These are phyloP conservation scores for Boletus holoroseus DNA, from an alignment of 1,284 basidiomycete genomes.

Conservation along the genomic window DNA sequence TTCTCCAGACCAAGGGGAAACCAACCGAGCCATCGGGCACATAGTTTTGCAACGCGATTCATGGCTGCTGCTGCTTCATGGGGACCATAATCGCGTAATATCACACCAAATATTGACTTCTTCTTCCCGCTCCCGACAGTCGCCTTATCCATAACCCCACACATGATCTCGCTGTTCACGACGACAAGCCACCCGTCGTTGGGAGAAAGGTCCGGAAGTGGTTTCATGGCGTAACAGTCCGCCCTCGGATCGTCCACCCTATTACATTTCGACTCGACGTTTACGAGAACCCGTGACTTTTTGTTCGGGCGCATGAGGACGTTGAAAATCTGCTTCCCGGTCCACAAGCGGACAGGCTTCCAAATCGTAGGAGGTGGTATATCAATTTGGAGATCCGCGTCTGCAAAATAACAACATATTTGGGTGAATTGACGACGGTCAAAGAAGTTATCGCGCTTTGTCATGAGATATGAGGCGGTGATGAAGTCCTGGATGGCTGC, in stretches of 20 bases:
- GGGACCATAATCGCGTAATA: constrained; percentile 94
- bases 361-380: constrained; percentile 92
- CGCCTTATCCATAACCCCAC: constrained; percentile 98
- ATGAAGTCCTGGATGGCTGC: constrained; percentile 99
- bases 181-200: constrained; percentile 99
- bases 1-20: constrained; percentile 6
- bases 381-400: constrained; percentile 90
- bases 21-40: constrained; percentile 88
- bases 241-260: constrained; percentile 82
- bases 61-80: constrained; percentile 94
- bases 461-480: constrained; percentile 94
- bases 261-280: constrained; percentile 95
- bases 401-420: constrained; percentile 92
- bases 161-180: constrained; percentile 98
- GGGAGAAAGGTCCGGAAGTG: constrained; percentile 81
- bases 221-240: constrained; percentile 58
- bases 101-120: constrained; percentile 98
- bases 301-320: constrained; percentile 95
- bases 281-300: constrained; percentile 78
- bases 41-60: constrained; percentile 94
- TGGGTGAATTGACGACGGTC: constrained; percentile 95
- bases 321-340: constrained; percentile 97
- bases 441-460: constrained; percentile 89
- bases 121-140: constrained; percentile 99
- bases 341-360: constrained; percentile 94